These are phyloP conservation scores for Verticillium dahliae DNA, from an alignment of 2,329 filamentous ascomycete genomes.

Conservation along the genomic window DNA sequence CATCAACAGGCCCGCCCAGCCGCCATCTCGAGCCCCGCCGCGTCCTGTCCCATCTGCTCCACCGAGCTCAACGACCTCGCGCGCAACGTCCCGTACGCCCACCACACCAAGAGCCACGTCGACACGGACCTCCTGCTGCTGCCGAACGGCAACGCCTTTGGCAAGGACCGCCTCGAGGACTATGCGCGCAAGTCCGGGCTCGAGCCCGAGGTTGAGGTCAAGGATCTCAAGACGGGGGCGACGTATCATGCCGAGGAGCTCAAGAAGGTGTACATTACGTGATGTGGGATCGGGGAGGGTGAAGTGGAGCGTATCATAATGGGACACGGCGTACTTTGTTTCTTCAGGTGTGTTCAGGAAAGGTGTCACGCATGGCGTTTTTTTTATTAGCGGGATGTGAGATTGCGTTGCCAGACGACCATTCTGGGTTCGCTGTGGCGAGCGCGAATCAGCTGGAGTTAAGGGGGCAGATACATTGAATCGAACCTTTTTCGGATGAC, in stretches of 20 bases:
- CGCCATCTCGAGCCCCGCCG: conserved; percentile 2
- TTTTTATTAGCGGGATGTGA: neutral
- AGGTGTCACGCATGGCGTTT: neutral
- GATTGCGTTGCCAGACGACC: no score
- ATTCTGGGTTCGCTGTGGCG: neutral
- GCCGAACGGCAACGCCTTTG: conserved; percentile 83
- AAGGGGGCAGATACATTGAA: no score
- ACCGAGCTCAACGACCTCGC: conserved; percentile 92
- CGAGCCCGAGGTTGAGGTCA: conserved; percentile 51
- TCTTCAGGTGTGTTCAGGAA: no score
- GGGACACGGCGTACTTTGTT: no score
- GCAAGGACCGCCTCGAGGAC: conserved; percentile 63
- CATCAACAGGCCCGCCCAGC: conserved; percentile 1
- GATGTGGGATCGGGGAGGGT: neutral
- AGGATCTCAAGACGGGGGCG: conserved; percentile 72
- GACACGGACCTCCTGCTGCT: conserved; percentile 81
- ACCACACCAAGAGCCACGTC: conserved; percentile 90
- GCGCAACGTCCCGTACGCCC: conserved; percentile 82
- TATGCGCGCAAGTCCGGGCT: conserved; percentile 77
- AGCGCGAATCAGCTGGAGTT: neutral
- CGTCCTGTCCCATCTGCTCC: conserved; percentile 80
- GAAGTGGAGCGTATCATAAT: no score
- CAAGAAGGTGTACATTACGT: conserved; percentile 90
- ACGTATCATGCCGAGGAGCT: conserved; percentile 55
- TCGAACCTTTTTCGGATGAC: no score